Percentiles rank a stretch among this genome's conserved stretches.
Evolutionary conservation across 2,329 filamentous ascomycete species (phyloP).

Genomic region (Aspergillus proliferans): DNA sequence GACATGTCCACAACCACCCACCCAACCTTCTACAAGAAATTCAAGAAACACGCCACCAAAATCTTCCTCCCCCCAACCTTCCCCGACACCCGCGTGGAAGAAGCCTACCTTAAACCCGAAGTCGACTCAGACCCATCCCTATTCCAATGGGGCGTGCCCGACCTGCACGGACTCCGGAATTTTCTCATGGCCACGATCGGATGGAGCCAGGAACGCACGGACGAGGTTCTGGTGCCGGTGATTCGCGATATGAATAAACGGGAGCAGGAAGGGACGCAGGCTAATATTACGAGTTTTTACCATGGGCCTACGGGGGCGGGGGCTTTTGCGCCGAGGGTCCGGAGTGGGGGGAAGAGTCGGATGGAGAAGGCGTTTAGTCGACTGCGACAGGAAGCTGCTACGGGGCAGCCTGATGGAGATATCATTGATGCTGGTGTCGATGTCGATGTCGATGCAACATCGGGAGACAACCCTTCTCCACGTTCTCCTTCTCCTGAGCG

Average conservation of each 20-base stretch:
- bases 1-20: slow-evolving; percentile 48
- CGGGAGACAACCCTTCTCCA: background rate
- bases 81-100: slow-evolving; percentile 68
- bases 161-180: slow-evolving; percentile 73
- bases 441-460: slow-evolving; percentile 13
- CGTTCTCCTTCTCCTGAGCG: background rate
- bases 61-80: slow-evolving; percentile 79
- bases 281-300: slow-evolving; percentile 93
- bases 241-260: slow-evolving; percentile 91
- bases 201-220: slow-evolving; percentile 84
- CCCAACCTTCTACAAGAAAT: slow-evolving; percentile 71
- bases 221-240: slow-evolving; percentile 92
- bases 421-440: slow-evolving; percentile 8
- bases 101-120: slow-evolving; percentile 79
- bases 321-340: slow-evolving; percentile 65
- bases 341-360: slow-evolving; percentile 58
- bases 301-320: slow-evolving; percentile 55
- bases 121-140: slow-evolving; percentile 71
- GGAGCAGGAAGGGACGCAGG: slow-evolving; percentile 83
- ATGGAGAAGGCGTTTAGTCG: slow-evolving; percentile 68
- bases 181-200: slow-evolving; percentile 91
- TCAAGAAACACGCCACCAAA: slow-evolving; percentile 75
- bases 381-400: slow-evolving; percentile 52
- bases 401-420: slow-evolving; percentile 12
- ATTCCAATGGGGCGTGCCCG: slow-evolving; percentile 95